Conservation (phyloP, 164 flowering plant species). For the Chimonanthus praecox region DNA sequence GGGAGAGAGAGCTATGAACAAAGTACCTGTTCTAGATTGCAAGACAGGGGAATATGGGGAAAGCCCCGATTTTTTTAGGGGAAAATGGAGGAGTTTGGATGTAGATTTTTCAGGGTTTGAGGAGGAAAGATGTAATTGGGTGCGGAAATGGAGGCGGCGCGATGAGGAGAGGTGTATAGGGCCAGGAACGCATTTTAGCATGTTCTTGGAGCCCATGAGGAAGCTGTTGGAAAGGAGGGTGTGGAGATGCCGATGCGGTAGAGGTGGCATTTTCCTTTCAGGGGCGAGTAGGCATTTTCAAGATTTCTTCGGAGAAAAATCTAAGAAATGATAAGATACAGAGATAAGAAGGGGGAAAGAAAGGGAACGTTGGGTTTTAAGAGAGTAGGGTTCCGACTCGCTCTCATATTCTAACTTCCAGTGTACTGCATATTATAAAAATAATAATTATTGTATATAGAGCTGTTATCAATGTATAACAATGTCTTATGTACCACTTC, state of each 20-base stretch:
- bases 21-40: constrained; percentile 1
- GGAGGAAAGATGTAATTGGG: background rate
- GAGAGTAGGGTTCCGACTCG: background rate
- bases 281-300: background rate
- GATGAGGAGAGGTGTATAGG: background rate
- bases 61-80: constrained; percentile 5
- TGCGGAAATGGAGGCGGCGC: background rate
- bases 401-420: background rate
- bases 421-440: too few relatives aligned
- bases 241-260: constrained; percentile 4
- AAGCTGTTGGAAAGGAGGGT: background rate
- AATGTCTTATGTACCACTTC: too few relatives aligned
- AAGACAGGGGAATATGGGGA: constrained; percentile 1
- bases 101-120: background rate
- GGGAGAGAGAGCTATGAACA: background rate
- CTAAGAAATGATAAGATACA: background rate
- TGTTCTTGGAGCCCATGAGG: constrained; percentile 6
- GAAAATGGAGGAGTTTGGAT: background rate
- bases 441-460: too few relatives aligned
- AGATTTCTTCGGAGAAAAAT: background rate
- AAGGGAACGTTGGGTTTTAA: background rate
- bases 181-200: constrained; percentile 1
- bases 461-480: too few relatives aligned
- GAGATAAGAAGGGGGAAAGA: background rate
- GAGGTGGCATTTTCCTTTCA: constrained; percentile 2